These are phyloP conservation scores for Xenosphaeropsis pyriputrescens DNA, from an alignment of 2,329 filamentous ascomycete species.

Conservation along the genomic window DNA sequence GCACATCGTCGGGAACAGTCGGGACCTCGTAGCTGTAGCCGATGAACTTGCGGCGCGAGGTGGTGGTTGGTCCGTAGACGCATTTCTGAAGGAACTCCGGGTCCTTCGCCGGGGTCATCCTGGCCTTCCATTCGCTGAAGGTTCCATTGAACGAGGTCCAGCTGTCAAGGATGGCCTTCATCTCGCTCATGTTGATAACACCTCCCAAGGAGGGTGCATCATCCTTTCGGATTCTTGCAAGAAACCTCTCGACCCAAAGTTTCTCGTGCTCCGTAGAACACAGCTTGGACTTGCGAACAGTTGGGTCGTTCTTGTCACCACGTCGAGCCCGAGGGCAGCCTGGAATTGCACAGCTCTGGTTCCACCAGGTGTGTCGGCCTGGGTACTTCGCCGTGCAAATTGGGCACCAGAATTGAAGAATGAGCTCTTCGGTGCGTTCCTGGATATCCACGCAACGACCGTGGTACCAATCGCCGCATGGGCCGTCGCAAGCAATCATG, in stretches of 20 bases:
- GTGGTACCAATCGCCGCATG: not conserved
- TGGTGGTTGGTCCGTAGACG: too few relatives aligned
- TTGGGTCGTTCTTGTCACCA: not conserved
- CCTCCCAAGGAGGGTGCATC: not conserved
- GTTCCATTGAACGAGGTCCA: too few relatives aligned
- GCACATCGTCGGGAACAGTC: not conserved
- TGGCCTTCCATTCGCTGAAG: too few relatives aligned
- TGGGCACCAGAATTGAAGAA: not conserved
- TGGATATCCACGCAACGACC: not conserved
- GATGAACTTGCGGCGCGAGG: too few relatives aligned
- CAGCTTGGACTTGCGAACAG: not conserved
- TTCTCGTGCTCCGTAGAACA: not conserved
- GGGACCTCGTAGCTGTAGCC: too few relatives aligned
- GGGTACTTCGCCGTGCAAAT: not conserved
- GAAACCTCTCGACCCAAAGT: not conserved
- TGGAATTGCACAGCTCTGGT: not conserved
- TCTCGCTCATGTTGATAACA: too few relatives aligned
- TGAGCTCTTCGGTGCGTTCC: not conserved
- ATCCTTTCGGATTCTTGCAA: not conserved
- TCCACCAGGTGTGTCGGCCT: not conserved
- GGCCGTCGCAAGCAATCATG: not conserved
- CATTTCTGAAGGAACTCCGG: too few relatives aligned
- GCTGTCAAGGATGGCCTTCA: too few relatives aligned
- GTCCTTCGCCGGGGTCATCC: too few relatives aligned
- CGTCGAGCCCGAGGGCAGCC: not conserved